Conservation (phyloP, 805 yeast species). For the Monosporozyma solicola region DNA sequence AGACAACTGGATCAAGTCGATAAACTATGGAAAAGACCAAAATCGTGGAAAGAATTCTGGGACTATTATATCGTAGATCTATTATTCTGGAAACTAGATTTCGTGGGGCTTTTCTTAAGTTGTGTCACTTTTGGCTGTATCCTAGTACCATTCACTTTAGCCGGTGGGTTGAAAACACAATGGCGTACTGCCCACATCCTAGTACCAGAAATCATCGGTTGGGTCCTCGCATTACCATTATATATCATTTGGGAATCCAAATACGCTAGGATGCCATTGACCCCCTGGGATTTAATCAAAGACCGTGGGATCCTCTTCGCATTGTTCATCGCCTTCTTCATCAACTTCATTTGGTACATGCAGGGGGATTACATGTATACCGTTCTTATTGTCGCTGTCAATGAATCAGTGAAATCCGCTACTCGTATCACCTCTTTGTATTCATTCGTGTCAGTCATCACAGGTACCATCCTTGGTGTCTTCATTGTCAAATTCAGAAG, state of each 20-base stretch:
- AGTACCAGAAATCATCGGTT: constrained; percentile 63
- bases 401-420: constrained; percentile 51
- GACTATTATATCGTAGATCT: background rate
- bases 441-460: constrained; percentile 55
- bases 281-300: constrained; percentile 48
- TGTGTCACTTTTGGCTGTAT: constrained; percentile 53
- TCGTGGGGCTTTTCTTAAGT: constrained; percentile 50
- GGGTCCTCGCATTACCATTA: constrained; percentile 49
- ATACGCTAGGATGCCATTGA: constrained; percentile 49
- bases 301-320: constrained; percentile 73
- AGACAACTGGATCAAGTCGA: background rate
- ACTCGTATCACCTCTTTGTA: constrained; percentile 53
- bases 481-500: constrained; percentile 40
- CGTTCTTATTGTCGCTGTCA: constrained; percentile 53
- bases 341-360: constrained; percentile 58
- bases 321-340: constrained; percentile 45
- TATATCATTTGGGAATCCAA: constrained; percentile 49
- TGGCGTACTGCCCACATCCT: constrained; percentile 58
- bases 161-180: constrained; percentile 48
- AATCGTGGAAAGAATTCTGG: background rate
- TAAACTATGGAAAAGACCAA: constrained; percentile 26
- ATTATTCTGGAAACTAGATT: constrained; percentile 58
- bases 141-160: constrained; percentile 65
- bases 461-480: constrained; percentile 51
- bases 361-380: constrained; percentile 63